Evolutionary conservation across 352 stramenopile species (phyloP), one percentile per base, ranked within the genome.

Genomic region (Pilasporangium apinafurcum): DNA sequence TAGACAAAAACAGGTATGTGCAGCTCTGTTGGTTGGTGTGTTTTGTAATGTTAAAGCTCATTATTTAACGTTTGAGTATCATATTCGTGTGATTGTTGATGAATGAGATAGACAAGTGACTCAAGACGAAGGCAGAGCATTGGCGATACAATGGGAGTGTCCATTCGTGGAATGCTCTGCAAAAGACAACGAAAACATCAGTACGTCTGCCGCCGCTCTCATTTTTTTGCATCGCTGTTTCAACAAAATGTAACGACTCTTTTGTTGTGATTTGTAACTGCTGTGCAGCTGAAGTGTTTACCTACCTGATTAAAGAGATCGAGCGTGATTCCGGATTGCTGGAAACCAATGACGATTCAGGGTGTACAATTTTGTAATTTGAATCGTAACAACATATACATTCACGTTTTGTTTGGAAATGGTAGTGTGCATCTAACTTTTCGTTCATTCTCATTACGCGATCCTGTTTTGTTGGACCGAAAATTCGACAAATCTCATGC

Each of bases 161-260:
- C 94, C 94, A 2, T 98, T 97, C 51, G 78, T 98, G 32, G 94
- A 98, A 70, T 98, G 89, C 55, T 97, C 87, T n/a, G 86, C 84
- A 39, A 93, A 93, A 58, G 72, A 88, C 65, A 92, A 90, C 51
- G 76, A 89, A 52, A 95, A 94, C 60, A 92, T 95, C 53, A 90
- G 81, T 93, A 64, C 56, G 78, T 84, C 10, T 2, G n/a, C n/a
- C n/a, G n/a, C n/a, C n/a, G n/a, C n/a, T 3, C 25, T 3, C 17
- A 38, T 18, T 21, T 28, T 27, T 10, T 2, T 4, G 7, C 14
- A 33, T 25, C 8, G 13, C 32, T 35, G 35, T 16, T 39, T 8
- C 20, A 29, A 16, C 27, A 25, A 21, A 17, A 1, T 38, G 12
- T 42, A 50, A 35, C 13, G 34, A 21, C 31, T 31, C 44, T 56